These are phyloP conservation scores for Rhodotorula sp. DNA, from an alignment of 1,284 basidiomycete species.

Conservation along the genomic window DNA sequence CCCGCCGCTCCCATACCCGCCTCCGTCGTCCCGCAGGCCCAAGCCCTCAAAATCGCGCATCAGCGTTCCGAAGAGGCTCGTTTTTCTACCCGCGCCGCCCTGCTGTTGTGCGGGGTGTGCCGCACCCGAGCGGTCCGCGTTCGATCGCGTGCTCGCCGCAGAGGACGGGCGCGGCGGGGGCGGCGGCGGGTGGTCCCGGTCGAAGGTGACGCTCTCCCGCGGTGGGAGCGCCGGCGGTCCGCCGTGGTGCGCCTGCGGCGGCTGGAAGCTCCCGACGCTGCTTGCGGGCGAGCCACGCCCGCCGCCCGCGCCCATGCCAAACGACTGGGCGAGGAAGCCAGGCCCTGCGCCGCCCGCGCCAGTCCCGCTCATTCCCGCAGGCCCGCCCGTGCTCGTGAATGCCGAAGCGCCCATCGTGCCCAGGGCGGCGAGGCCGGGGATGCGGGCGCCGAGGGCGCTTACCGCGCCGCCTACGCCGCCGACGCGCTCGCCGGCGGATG, in stretches of 20 bases:
- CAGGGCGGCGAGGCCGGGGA: background rate
- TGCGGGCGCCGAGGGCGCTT: background rate
- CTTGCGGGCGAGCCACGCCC: background rate
- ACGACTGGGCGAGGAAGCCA: background rate
- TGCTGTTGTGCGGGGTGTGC: background rate
- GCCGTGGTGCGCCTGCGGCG: background rate
- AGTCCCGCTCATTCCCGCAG: background rate
- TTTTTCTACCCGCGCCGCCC: slow-evolving; percentile 12
- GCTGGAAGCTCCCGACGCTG: background rate
- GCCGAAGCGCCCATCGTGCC: slow-evolving; percentile 1
- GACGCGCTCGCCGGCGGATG: background rate
- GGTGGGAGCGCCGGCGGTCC: background rate
- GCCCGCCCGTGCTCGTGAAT: background rate
- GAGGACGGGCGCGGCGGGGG: background rate
- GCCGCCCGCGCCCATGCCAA: background rate
- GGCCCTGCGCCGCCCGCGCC: background rate
- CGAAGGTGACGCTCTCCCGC: background rate
- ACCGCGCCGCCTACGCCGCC: background rate
- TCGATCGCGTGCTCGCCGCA: background rate
- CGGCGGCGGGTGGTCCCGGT: background rate
- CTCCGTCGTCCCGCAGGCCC: slow-evolving; percentile 24
- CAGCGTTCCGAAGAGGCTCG: slow-evolving; percentile 25
- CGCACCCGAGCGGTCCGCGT: background rate
- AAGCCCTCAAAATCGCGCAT: slow-evolving; percentile 39
- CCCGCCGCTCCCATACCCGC: background rate